Evolutionary conservation across 2,329 filamentous ascomycete genomes (phyloP).

Genomic region (Mariannaea sp.): DNA sequence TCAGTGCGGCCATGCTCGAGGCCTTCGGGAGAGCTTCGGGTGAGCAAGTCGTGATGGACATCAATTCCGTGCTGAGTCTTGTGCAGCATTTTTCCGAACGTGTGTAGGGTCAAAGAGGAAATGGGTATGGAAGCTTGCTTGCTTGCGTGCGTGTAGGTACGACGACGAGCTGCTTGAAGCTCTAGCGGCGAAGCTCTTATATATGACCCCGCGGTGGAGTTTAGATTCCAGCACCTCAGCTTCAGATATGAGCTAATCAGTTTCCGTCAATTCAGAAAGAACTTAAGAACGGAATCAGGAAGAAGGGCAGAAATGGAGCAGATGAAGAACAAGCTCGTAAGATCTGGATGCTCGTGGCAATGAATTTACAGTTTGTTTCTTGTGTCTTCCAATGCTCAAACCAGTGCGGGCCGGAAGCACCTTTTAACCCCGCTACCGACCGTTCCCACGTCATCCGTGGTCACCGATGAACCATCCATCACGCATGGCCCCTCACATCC

Average conservation of each 20-base stretch:
- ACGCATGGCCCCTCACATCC: constrained; percentile 19
- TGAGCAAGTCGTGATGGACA: constrained; percentile 28
- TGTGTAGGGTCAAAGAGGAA: not conserved
- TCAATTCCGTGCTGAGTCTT: constrained; percentile 29
- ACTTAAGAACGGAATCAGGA: too few relatives aligned
- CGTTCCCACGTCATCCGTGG: constrained; percentile 33
- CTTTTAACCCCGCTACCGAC: constrained; percentile 31
- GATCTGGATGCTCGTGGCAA: not conserved
- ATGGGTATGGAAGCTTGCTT: not conserved
- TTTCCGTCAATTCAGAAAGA: too few relatives aligned
- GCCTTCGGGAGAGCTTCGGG: constrained; percentile 38
- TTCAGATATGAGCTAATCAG: not conserved
- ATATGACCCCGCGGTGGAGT: constrained; percentile 9
- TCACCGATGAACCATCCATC: constrained; percentile 15
- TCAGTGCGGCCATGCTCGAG: constrained; percentile 44
- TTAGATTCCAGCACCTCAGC: not conserved
- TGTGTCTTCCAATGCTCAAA: not conserved
- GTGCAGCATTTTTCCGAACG: constrained; percentile 30
- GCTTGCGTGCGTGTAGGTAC: not conserved
- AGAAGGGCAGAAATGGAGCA: not conserved
- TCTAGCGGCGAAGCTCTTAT: not conserved
- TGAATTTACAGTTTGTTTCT: constrained; percentile 8
- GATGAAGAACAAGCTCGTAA: not conserved
- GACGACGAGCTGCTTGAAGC: not conserved
- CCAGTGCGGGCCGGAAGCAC: constrained; percentile 3